A percentile compares a stretch with the other conserved stretches of the same genome.
Evolutionary conservation across 257 asterid species (phyloP).

Genomic region (Jaltomata sinuosa): DNA sequence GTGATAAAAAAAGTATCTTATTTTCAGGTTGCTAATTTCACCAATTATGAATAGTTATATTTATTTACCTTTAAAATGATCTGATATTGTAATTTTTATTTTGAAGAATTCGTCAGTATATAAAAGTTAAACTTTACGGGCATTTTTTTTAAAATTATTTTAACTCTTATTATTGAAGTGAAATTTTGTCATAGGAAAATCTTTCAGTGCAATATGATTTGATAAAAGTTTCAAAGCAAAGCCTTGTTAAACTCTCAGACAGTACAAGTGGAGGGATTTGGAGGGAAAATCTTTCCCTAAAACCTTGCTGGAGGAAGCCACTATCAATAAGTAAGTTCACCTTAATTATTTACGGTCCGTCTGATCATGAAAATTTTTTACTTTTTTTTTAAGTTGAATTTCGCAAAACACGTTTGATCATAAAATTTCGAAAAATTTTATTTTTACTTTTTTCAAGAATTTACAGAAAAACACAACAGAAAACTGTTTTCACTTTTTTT

Average conservation of each 20-base stretch:
- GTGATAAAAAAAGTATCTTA: neutral
- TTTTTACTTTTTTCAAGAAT: no score
- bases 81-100: neutral
- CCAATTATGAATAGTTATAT: neutral
- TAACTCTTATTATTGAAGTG: neutral
- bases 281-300: conserved; percentile 13
- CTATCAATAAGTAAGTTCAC: conserved; percentile 20
- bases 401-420: no score
- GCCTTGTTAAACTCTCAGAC: conserved; percentile 7
- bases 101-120: no score
- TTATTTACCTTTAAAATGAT: neutral
- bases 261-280: conserved; percentile 11
- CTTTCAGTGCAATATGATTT: conserved; percentile 9
- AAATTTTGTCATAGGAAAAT: neutral
- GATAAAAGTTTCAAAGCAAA: conserved; percentile 22
- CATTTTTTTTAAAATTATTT: neutral
- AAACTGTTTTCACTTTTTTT: no score
- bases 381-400: no score
- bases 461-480: no score
- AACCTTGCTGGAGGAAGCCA: conserved; percentile 45
- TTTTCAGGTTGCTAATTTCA: neutral
- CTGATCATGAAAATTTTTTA: no score
- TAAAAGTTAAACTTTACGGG: neutral
- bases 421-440: no score
- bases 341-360: no score